A percentile compares a stretch with the other conserved stretches of the same genome.
Conservation (phyloP, 2,329 filamentous ascomycete species). For the Akanthomyces muscarius region DNA sequence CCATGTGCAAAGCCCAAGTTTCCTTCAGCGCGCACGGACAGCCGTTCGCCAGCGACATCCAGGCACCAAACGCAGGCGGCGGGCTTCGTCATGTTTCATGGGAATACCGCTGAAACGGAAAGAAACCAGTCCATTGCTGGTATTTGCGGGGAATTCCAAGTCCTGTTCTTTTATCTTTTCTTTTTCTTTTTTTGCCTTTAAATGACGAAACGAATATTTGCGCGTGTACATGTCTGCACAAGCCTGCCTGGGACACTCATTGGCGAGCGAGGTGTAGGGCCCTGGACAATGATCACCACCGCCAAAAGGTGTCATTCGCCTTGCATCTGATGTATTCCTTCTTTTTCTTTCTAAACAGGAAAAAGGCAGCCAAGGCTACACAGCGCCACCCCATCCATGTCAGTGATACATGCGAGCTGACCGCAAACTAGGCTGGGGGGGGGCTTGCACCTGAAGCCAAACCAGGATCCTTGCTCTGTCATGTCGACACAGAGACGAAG, state of each 20-base stretch:
- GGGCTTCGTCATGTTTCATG: conserved; percentile 8
- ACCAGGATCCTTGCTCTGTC: background rate
- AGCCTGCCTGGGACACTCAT: background rate
- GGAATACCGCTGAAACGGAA: conserved; percentile 8
- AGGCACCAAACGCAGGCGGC: background rate
- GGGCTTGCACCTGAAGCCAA: background rate
- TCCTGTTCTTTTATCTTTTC: background rate
- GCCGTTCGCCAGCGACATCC: background rate
- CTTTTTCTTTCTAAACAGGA: background rate
- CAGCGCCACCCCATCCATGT: background rate
- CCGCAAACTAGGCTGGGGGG: background rate
- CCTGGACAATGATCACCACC: background rate
- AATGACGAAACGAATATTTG: background rate
- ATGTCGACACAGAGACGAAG: background rate
- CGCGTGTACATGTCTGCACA: background rate
- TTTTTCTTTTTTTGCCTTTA: background rate
- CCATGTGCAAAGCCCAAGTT: background rate
- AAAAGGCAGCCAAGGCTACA: background rate
- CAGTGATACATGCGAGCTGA: background rate
- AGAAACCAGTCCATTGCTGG: background rate
- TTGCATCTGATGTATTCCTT: background rate
- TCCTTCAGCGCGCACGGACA: background rate
- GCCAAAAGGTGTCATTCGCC: conserved; percentile 3
- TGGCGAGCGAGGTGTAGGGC: background rate
- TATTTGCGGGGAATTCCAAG: background rate